Percentiles rank a stretch among this genome's conserved stretches.
These are phyloP conservation scores for Apiospora pterosperma DNA, from an alignment of 2,329 filamentous ascomycete species.

Conservation along the genomic window DNA sequence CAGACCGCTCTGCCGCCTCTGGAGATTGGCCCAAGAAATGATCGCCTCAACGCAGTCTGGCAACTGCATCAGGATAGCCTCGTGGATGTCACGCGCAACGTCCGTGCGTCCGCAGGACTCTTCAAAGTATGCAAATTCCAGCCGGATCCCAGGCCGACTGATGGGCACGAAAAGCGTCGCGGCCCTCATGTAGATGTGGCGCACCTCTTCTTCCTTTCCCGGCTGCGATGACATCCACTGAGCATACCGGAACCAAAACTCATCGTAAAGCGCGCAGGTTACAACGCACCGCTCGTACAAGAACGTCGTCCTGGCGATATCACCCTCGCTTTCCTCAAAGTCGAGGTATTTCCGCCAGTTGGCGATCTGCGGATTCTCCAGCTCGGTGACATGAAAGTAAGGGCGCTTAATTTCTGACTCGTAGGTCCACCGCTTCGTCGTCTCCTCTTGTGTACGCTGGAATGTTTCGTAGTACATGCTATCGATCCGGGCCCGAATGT, in stretches of 20 bases:
- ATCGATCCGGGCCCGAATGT: conserved; percentile 77
- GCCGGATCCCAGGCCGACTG: conserved; percentile 74
- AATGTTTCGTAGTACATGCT: conserved; percentile 78
- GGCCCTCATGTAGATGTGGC: conserved; percentile 88
- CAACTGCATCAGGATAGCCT: conserved; percentile 70
- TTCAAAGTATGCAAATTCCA: conserved; percentile 94
- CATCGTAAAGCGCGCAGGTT: conserved; percentile 90
- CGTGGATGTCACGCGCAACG: conserved; percentile 80
- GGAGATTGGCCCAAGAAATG: conserved; percentile 80
- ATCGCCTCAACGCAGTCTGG: conserved; percentile 87
- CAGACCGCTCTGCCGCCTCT: conserved; percentile 77
- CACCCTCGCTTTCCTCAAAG: conserved; percentile 85
- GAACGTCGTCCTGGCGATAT: conserved; percentile 71
- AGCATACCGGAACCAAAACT: conserved; percentile 97
- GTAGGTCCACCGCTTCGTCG: conserved; percentile 89
- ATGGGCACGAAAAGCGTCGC: conserved; percentile 84
- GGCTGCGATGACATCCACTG: conserved; percentile 85
- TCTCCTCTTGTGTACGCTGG: conserved; percentile 78
- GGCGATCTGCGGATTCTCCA: conserved; percentile 77
- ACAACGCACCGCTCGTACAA: conserved; percentile 93
- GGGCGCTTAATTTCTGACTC: conserved; percentile 93
- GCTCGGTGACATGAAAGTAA: conserved; percentile 93
- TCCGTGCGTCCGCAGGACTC: conserved; percentile 76
- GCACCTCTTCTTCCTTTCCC: conserved; percentile 82
- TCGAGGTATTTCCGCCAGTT: conserved; percentile 98